These are phyloP conservation scores for Vaucheria bursata DNA, from an alignment of 352 stramenopile species.

Conservation along the genomic window DNA sequence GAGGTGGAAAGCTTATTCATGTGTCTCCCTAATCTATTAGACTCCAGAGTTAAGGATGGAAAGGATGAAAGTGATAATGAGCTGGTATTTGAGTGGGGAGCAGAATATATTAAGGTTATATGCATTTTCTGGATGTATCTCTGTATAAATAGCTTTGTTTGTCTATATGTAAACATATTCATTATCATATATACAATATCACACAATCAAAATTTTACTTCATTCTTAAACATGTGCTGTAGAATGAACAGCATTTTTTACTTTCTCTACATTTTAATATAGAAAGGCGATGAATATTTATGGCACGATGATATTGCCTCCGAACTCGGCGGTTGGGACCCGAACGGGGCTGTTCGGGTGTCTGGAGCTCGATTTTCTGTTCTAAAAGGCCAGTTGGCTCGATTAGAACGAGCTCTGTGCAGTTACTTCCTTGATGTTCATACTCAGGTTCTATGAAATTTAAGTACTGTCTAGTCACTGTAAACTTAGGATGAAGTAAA, in stretches of 20 bases:
- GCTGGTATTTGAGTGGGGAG: conserved; percentile 58
- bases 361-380: conserved; percentile 64
- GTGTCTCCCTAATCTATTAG: conserved; percentile 65
- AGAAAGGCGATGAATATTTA: conserved; percentile 47
- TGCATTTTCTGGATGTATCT: conserved; percentile 11
- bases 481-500: no score
- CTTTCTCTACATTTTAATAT: neutral
- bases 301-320: conserved; percentile 72
- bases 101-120: conserved; percentile 51
- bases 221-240: neutral
- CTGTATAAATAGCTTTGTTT: neutral
- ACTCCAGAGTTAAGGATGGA: conserved; percentile 64
- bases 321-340: conserved; percentile 59
- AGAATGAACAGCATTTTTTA: neutral
- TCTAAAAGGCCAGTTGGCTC: conserved; percentile 57
- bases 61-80: conserved; percentile 60
- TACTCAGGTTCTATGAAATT: conserved; percentile 46
- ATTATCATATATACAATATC: neutral
- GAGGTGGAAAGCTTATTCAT: conserved; percentile 56
- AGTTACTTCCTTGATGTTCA: conserved; percentile 68
- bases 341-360: conserved; percentile 61
- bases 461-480: no score
- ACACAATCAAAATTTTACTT: no score
- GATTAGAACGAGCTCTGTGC: conserved; percentile 63
- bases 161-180: neutral